Conservation (phyloP, 306 rosid species). For the Prunus fruticosa region DNA sequence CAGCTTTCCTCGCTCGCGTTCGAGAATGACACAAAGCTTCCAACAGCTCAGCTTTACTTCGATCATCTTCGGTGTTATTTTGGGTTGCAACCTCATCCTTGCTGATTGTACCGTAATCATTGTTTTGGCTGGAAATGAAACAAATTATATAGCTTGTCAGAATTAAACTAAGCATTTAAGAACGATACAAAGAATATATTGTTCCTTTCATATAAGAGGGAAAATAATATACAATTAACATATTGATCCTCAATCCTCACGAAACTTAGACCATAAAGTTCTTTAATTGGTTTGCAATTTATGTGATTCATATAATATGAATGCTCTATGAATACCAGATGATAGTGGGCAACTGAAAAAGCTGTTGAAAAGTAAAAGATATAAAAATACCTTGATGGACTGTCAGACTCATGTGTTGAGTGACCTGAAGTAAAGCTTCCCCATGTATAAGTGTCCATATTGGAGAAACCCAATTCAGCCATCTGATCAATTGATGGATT, state of each 20-base stretch:
- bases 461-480: conserved; percentile 34
- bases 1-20: conserved; percentile 91
- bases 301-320: not conserved
- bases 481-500: conserved; percentile 47
- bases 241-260: not conserved
- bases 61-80: conserved; percentile 13
- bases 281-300: not conserved
- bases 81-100: conserved; percentile 20
- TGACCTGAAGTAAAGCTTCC: conserved; percentile 40
- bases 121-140: conserved; percentile 37
- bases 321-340: not conserved
- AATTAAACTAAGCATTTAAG: not conserved
- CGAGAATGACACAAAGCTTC: conserved; percentile 89
- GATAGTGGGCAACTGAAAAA: not conserved
- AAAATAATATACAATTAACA: not conserved
- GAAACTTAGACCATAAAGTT: not conserved
- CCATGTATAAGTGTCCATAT: conserved; percentile 31
- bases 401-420: conserved; percentile 42
- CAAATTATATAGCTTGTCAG: not conserved
- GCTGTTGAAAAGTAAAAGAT: conserved; percentile 10
- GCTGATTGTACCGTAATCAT: conserved; percentile 31
- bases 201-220: not conserved
- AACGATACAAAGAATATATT: not conserved
- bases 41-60: conserved; percentile 61
- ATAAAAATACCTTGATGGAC: conserved; percentile 42